Evolutionary conservation across 2,329 filamentous ascomycete genomes (phyloP).

Genomic region (Stagonosporopsis cucurbitacearum): DNA sequence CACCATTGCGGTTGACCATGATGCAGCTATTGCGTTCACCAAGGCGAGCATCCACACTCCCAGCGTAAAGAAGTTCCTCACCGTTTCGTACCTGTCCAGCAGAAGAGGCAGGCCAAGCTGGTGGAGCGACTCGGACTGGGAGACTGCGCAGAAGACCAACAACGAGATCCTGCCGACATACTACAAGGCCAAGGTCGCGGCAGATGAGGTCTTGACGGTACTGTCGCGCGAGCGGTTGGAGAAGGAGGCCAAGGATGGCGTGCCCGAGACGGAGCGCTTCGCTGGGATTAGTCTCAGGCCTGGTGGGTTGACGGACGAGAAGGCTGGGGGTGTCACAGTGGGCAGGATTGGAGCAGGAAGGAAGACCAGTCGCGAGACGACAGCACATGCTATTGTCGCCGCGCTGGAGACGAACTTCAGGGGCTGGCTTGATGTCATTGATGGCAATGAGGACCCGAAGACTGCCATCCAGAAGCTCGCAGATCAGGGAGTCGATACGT

Average conservation of each 20-base stretch:
- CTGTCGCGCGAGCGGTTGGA: constrained; percentile 43
- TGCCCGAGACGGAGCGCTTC: constrained; percentile 46
- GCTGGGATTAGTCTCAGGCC: constrained; percentile 61
- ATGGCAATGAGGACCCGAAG: constrained; percentile 55
- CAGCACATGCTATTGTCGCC: constrained; percentile 58
- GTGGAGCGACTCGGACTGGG: constrained; percentile 59
- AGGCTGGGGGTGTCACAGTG: constrained; percentile 56
- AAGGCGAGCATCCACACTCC: constrained; percentile 54
- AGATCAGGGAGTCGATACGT: constrained; percentile 12
- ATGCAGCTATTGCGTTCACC: constrained; percentile 63
- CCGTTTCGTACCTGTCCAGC: constrained; percentile 61
- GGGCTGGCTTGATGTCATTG: constrained; percentile 62
- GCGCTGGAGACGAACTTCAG: constrained; percentile 57
- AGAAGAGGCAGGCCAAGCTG: constrained; percentile 57
- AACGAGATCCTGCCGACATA: constrained; percentile 59
- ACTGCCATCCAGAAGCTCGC: constrained; percentile 14
- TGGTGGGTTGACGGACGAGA: constrained; percentile 56
- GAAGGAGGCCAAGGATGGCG: constrained; percentile 36
- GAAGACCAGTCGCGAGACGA: constrained; percentile 57
- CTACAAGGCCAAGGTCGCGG: constrained; percentile 61
- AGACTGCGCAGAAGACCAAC: constrained; percentile 54
- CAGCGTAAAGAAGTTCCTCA: constrained; percentile 60
- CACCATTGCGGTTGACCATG: constrained; percentile 61
- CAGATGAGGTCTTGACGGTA: constrained; percentile 62
- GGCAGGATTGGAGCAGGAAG: constrained; percentile 55